phyloP scores from a whole-genome alignment of 306 rosid species.

The Delonix regia region DNA sequence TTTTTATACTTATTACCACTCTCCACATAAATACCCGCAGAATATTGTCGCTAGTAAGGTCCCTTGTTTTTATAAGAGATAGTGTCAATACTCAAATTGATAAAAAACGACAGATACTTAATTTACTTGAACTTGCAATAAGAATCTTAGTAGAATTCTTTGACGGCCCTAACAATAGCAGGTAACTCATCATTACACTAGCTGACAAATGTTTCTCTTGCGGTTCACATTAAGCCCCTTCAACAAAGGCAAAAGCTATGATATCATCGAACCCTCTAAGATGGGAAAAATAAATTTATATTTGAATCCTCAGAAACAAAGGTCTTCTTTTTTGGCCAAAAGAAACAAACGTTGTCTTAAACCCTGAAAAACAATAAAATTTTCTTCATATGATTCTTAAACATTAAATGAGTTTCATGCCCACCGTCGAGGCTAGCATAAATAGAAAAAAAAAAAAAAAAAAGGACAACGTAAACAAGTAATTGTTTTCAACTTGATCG shows the following conservation, averaged over 20 bases:
- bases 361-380: neutral
- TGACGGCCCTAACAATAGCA: neutral
- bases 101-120: neutral
- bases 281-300: neutral
- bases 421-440: neutral
- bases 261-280: neutral
- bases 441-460: neutral
- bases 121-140: neutral
- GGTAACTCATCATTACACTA: neutral
- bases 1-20: neutral
- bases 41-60: neutral
- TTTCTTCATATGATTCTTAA: neutral
- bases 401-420: neutral
- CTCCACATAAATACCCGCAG: neutral
- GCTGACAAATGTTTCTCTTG: neutral
- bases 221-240: constrained; percentile 10
- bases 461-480: neutral
- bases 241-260: neutral
- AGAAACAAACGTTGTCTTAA: too few relatives aligned
- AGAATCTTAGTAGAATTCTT: neutral
- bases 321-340: too few relatives aligned
- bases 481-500: neutral
- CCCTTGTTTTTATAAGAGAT: neutral
- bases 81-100: neutral
- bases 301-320: neutral